Base-by-base conservation (phyloP, 2,329 filamentous ascomycete species). In the Dissoconium aciculare region DNA sequence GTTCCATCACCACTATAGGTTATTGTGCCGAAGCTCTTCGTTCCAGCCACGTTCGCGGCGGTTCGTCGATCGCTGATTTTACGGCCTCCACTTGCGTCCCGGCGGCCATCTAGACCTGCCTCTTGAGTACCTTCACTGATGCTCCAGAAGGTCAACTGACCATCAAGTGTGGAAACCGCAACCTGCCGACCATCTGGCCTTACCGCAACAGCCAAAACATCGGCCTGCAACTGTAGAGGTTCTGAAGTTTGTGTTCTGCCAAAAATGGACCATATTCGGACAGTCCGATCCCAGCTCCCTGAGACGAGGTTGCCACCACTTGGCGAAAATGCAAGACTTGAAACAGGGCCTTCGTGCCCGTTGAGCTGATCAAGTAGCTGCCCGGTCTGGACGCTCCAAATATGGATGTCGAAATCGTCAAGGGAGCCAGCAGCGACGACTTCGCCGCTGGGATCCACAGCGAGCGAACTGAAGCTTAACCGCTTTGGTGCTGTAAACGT, bases 321-420 rank as follows among this genome's bases (percentile, higher is more conserved):
- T 1, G 85, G 81, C 2, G 87, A 75, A 51, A 98, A 98, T 3
- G 83, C 74, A 15, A 98, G 62, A 2, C 81, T 76, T 4, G 84
- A 89, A 2, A 98, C 78, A 0, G 89, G 89, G 0, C 87, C 89
- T 58, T 98, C 87, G 45, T 98, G 89, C 1, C 89, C 91, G 5
- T 85, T 71, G 14, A 98, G 64, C 42, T 78, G 78, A 52, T 98
- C 89, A 4, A 98, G 71, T 11, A 98, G 65, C 54, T 98, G 89
- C 3, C 89, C 89, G 1, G 87, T 98, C 52, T 98, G 89, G 3
- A 98, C 91, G 4, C 83, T 94, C 89, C 89, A 98, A 39, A 98
- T 80, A 57, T 98, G 85, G 30, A 98, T 82, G 50, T 95, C 87
- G 43, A 94, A 95, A 4, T 85, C 93, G 54, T 98, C 89, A 11